Evolutionary conservation across 495 filamentous ascomycete genomes (phyloP), one percentile per base, ranked within the genome.

Genomic region (Aspergillus indologenus): DNA sequence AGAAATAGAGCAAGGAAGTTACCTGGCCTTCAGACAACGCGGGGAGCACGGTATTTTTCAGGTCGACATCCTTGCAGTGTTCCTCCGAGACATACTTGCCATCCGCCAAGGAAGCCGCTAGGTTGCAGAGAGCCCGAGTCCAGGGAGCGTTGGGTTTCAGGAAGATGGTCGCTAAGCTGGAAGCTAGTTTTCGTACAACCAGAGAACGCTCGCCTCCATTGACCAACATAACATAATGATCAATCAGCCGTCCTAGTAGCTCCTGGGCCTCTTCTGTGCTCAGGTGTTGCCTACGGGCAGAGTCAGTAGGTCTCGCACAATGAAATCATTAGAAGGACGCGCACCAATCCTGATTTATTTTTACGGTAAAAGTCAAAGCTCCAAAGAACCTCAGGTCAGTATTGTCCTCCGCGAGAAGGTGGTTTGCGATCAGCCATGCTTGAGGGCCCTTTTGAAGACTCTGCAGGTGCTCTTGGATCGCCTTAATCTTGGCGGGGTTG

Each of bases 351-450:
- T 83, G 81, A 62, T 97, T 96, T 51, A 97, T 79, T 74, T 97
- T 97, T 49, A 97, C 87, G 17, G 87, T 94, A 65, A 96, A 90
- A 0, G 92, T 97, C 59, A 96, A 79, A 29, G 93, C 94, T n/a
- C 89, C 94, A 69, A 92, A 96, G 76, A 97, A 98, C 44, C 88
- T 85, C 65, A 92, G 84, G 52, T 91, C 84, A 26, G 87, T 81
- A 63, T 86, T 83, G 2, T 81, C 74, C 59, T 80, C 84, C 29
- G 74, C 67, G 19, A 96, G 74, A 14, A 98, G 79, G 18, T 80
- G 81, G 65, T 92, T 83, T 9, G 90, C 92, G 17, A 98, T 78
- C 56, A 88, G 81, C 93, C 92, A 98, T 53, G 91, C 94, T 65
- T 90, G 77, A 0, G 85, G 77, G 6, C 89, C 87, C 62, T 84